Conservation (phyloP, 106 monocot species). For the Triglochin maritima region DNA sequence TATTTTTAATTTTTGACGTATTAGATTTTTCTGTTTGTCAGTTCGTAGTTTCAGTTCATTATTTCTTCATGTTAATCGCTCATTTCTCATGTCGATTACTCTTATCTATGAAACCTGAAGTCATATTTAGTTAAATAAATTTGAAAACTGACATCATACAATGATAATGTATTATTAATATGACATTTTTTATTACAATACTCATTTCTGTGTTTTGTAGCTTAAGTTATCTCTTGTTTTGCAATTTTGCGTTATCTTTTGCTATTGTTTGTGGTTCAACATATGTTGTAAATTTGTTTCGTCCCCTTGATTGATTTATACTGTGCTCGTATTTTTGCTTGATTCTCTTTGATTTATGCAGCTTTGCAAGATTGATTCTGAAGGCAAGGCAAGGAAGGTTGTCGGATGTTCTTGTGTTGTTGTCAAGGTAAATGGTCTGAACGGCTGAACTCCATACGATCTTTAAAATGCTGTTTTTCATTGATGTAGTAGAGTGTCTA, state of each 20-base stretch:
- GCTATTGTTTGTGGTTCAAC: background rate
- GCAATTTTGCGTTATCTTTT: background rate
- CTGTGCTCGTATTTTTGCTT: background rate
- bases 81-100: too few species aligned
- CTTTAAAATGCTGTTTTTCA: too few species aligned
- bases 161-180: too few species aligned
- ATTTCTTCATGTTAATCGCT: too few species aligned
- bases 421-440: slow-evolving; percentile 1
- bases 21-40: background rate
- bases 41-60: too few species aligned
- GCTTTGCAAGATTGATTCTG: slow-evolving; percentile 20
- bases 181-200: too few species aligned
- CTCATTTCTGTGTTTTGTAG: too few species aligned
- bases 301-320: background rate
- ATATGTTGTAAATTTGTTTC: background rate
- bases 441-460: too few species aligned
- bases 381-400: slow-evolving; percentile 18
- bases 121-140: too few species aligned
- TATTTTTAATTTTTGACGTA: background rate
- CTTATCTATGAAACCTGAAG: too few species aligned
- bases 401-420: slow-evolving; percentile 14
- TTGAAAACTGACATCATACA: too few species aligned
- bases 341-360: background rate
- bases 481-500: too few species aligned
- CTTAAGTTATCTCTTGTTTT: background rate